Evolutionary conservation across 148 eudicot species (phyloP), one percentile per base, ranked within the genome.

Genomic region (Gaultheria prostrata): DNA sequence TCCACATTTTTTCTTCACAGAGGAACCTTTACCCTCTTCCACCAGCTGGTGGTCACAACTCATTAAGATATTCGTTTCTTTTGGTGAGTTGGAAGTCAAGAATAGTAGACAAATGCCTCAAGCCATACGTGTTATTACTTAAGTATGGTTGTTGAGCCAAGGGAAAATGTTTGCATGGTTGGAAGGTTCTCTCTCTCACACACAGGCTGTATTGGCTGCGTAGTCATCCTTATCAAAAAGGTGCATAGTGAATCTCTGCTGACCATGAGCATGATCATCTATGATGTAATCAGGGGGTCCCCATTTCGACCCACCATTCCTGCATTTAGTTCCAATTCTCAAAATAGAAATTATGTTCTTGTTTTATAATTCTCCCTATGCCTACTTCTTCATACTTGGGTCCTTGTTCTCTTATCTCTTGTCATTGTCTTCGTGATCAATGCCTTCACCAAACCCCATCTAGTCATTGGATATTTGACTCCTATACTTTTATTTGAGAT

Each of bases 211-310:
- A 51, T 71, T 82, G 73, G 53, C n/a, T 83, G 79, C 50, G 26
- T 30, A 45, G 24, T 83, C 81, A 63, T 77, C 76, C 81, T 77
- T 65, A 83, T 83, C 82, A 13, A 17, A 51, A 83, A 69, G 43
- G 81, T 59, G 70, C 65, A 14, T 32, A 9, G 51, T 77, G 48
- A 77, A 50, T 80, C 33, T 39, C 33, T 18, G 49, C 49, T 8
- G 81, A 21, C 32, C 13, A 6, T 33, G 45, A 79, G 13, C 26
- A 56, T 15, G n/a, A 77, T 77, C 20, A 15, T 15, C 45, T 39
- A 7, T 79, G 14, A 57, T 11, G 33, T 32, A 46, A 48, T 0
- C 50, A 7, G 2, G 8, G 20, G 35, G 61, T 11, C 8, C 39
- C 80, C 39, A 77, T 18, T 51, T 77, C 30, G 71, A 59, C 73